Percentiles rank a stretch among this genome's conserved stretches.
These are phyloP conservation scores for Acarospora socialis DNA, from an alignment of 2,329 filamentous ascomycete genomes.

Conservation along the genomic window DNA sequence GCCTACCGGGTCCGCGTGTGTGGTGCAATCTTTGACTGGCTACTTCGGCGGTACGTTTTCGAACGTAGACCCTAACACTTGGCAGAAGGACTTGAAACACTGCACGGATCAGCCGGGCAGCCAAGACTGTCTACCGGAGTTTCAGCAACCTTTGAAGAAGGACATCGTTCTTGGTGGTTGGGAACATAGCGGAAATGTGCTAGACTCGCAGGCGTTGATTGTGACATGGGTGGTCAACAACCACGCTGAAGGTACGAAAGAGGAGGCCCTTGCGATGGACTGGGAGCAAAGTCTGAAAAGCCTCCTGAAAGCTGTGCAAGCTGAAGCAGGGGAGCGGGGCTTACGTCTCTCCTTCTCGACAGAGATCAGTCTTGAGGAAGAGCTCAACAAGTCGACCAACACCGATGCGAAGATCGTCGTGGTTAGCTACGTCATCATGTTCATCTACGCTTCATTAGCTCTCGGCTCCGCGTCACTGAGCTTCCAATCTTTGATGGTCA, in stretches of 20 bases:
- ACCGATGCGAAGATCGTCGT: conserved; percentile 94
- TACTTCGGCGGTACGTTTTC: conserved; percentile 63
- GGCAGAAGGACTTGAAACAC: conserved; percentile 55
- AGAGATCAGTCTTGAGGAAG: conserved; percentile 86
- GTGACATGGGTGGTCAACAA: conserved; percentile 95
- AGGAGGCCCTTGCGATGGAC: conserved; percentile 63
- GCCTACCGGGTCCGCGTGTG: conserved; percentile 75
- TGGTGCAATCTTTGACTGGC: conserved; percentile 80
- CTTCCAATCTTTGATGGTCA: conserved; percentile 60
- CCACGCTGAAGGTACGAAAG: conserved; percentile 55
- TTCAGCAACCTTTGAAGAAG: conserved; percentile 75
- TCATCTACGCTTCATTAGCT: conserved; percentile 86
- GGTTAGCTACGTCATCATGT: conserved; percentile 98
- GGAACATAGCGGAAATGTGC: conserved; percentile 47
- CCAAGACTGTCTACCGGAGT: conserved; percentile 64
- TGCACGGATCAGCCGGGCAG: conserved; percentile 67
- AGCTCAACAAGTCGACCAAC: conserved; percentile 95
- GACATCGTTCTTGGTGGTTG: conserved; percentile 78
- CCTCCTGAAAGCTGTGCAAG: conserved; percentile 61
- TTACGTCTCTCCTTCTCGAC: conserved; percentile 87
- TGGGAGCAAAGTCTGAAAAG: conserved; percentile 73
- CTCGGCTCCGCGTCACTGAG: conserved; percentile 77
- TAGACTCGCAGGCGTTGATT: conserved; percentile 66
- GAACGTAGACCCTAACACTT: conserved; percentile 48
- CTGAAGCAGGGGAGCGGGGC: conserved; percentile 62